phyloP scores from a whole-genome alignment of 2,329 filamentous ascomycete genomes.

The Aspergillus alliaceus region DNA sequence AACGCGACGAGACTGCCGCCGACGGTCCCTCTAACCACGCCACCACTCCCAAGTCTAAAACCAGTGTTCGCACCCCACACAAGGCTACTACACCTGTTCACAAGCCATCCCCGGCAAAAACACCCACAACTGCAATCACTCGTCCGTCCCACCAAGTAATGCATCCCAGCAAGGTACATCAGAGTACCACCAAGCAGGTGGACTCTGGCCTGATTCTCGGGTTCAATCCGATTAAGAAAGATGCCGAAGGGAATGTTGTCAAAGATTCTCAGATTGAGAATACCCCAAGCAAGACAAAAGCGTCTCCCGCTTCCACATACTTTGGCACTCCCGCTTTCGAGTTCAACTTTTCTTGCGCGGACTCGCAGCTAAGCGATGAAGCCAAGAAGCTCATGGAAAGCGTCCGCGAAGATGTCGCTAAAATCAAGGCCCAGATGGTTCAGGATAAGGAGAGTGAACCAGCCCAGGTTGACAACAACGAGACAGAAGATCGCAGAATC shows the following conservation, averaged over 20 bases:
- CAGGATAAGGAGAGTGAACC: conserved; percentile 60
- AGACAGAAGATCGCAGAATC: conserved; percentile 63
- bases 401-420: conserved; percentile 69
- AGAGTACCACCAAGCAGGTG: conserved; percentile 70
- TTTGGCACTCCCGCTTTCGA: conserved; percentile 47
- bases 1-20: conserved; percentile 47
- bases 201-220: conserved; percentile 81
- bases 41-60: conserved; percentile 6
- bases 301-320: conserved; percentile 32
- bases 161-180: conserved; percentile 83
- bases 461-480: conserved; percentile 42
- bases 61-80: conserved; percentile 22
- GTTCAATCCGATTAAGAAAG: conserved; percentile 69
- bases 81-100: conserved; percentile 15
- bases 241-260: conserved; percentile 36
- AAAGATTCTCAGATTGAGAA: conserved; percentile 30
- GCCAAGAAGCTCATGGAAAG: conserved; percentile 63
- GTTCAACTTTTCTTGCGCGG: conserved; percentile 46
- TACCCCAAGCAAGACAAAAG: conserved; percentile 45
- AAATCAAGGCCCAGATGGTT: conserved; percentile 68
- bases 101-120: conserved; percentile 29
- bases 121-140: conserved; percentile 57
- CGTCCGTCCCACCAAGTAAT: conserved; percentile 78
- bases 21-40: conserved; percentile 23
- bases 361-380: conserved; percentile 47